Base-by-base conservation (phyloP, 179 eudicot genomes). In the Sideroxylon spinosum region DNA sequence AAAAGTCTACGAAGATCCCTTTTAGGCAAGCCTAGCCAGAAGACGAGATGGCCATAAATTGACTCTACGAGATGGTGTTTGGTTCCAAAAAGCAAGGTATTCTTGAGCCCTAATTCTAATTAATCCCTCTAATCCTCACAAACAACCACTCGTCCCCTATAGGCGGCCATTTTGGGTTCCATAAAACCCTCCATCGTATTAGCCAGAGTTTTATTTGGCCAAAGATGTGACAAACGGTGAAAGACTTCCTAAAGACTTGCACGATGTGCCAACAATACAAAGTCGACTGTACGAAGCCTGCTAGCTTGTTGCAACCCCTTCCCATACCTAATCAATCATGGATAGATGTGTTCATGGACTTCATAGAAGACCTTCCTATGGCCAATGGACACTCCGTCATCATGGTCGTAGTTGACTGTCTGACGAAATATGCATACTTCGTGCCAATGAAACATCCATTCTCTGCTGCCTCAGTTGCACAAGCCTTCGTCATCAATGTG, bases 261-360 rank as follows among this genome's bases (percentile, higher is more conserved):
- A 79, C 67, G 0, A 17, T 50, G 0, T 82, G 80, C 52, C 78
- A 73, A 12, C 25, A 4, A 1, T 6, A 59, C n/a, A 68, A 74
- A 11, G 11, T 16, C 19, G 79, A 73, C 0, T 2, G 32, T 23
- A 13, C 50, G 3, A 20, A 64, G 0, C 64, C 67, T 6, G 60
- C 78, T 0, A 74, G 85, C 0, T 28, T 85, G 1, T 19, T 85
- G 0, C 81, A 82, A 8, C 87, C 85, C 0, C n/a, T 85, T 0
- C 70, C 78, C 0, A 26, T 79, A 6, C 87, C 83, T 22, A 0
- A 9, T 5, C 6, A 50, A 32, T 6, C 22, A 1, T 79, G 81
- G 81, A 13, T 4, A 9, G 68, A 79, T 7, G 63, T 85, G 7
- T 37, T 74, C 0, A 82, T 82, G 81, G 85, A 79, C 13, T 85